Evolutionary conservation across 2,329 filamentous ascomycete genomes (phyloP), one percentile per base, ranked within the genome.

Genomic region (Fusarium coicis): DNA sequence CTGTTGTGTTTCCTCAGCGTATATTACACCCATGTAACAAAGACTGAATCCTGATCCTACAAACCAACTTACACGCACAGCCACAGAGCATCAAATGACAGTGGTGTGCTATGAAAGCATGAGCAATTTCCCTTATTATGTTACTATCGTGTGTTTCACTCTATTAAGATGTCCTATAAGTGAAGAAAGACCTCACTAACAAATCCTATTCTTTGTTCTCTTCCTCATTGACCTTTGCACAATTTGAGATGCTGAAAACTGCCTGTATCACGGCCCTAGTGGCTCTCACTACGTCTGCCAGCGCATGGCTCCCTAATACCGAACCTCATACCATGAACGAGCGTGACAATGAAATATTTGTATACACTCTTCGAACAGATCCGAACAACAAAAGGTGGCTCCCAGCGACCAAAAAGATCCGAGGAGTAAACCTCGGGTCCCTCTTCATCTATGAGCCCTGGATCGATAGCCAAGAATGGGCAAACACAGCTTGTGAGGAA

Each of bases 381-480:
- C 4, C 28, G 2, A 58, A 58, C 16, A 37, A 63, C 11, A 74
- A 73, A 50, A 44, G 73, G 64, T 74, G 64, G 70, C 63, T 68
- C 3, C 68, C 75, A 4, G 64, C 55, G 2, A 65, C 50, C 6
- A 58, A 37, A 58, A 88, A 87, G 75, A 85, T 89, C 57, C 85
- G 87, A 15, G 88, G 87, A 37, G 87, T 89, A 63, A 89, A 89
- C 74, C 79, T 89, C 14, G 87, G 87, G 10, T 84, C 85, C 2
- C 81, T 85, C 30, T 88, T 89, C 74, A 77, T 89, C 59, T 79
- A 85, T 39, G 87, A 90, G 79, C 86, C 86, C 12, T 89, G 87
- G 87, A 86, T 89, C 76, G 83, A 83, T 50, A 70, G 73, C 21
- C 75, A 79, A 34, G 82, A 82, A 56, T 90, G 87, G 87, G 77